phyloP scores from a whole-genome alignment of 352 stramenopile species.

The Phytophthora macrochlamydospora region DNA sequence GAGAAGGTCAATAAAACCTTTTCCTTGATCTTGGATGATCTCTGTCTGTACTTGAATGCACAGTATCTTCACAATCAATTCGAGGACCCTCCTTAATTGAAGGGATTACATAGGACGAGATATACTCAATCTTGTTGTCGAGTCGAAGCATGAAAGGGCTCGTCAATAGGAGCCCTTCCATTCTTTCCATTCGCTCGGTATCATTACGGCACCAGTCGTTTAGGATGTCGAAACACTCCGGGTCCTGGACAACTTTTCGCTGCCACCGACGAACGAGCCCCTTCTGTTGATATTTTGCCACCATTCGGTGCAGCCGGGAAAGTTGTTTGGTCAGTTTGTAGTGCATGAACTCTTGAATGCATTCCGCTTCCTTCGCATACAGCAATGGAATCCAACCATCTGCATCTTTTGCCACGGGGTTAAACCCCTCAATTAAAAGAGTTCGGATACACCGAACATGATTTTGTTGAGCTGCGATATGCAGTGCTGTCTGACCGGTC shows the following conservation, averaged over 20 bases:
- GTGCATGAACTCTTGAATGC: constrained; percentile 56
- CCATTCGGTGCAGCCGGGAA: constrained; percentile 54
- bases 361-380: constrained; percentile 25
- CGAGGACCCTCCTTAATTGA: constrained; percentile 23
- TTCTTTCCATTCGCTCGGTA: constrained; percentile 49
- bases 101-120: constrained; percentile 44
- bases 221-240: constrained; percentile 59
- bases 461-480: constrained; percentile 53
- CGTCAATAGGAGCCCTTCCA: constrained; percentile 55
- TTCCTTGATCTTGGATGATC: constrained; percentile 1
- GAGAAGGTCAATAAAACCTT: constrained; percentile 51
- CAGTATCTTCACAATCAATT: not conserved
- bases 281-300: constrained; percentile 44
- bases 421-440: constrained; percentile 41
- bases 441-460: constrained; percentile 38
- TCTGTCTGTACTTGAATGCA: not conserved
- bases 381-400: constrained; percentile 61
- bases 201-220: constrained; percentile 74
- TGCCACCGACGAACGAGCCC: constrained; percentile 60
- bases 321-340: constrained; percentile 68
- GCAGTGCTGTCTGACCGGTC: constrained; percentile 56
- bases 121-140: constrained; percentile 72
- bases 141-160: constrained; percentile 60
- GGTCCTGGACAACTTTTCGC: constrained; percentile 40
- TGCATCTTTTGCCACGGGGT: constrained; percentile 51